Conservation (phyloP, 139 green algal species). For the Micractinium sp. region DNA sequence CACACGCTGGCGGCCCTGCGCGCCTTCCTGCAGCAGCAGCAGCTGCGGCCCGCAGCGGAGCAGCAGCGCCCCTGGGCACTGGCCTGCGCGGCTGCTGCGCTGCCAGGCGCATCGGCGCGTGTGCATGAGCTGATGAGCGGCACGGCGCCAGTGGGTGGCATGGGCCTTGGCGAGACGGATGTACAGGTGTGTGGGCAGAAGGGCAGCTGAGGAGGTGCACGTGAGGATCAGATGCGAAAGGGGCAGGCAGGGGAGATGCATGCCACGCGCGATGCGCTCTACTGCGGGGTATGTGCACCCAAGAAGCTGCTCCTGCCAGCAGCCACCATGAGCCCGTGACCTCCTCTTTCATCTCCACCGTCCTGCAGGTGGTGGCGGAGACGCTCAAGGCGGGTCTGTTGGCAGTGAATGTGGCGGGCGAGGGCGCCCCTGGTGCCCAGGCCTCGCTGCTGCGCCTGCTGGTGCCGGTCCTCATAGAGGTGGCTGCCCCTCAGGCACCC, state of each 20-base stretch:
- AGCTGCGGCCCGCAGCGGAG: neutral
- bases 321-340: too few relatives aligned
- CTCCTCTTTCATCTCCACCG: too few relatives aligned
- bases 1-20: neutral
- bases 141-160: neutral
- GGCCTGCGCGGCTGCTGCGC: slow-evolving; percentile 13
- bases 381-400: slow-evolving; percentile 64
- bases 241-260: too few relatives aligned
- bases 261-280: too few relatives aligned
- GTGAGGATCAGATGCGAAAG: too few relatives aligned
- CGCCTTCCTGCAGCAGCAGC: slow-evolving; percentile 27
- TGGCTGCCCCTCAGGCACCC: slow-evolving; percentile 27
- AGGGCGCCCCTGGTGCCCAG: slow-evolving; percentile 10
- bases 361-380: slow-evolving; percentile 51
- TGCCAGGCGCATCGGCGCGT: slow-evolving; percentile 5
- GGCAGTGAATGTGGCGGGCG: slow-evolving; percentile 37
- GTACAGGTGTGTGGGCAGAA: slow-evolving; percentile 24
- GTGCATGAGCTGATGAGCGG: slow-evolving; percentile 27
- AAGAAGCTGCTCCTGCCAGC: too few relatives aligned
- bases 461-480: slow-evolving; percentile 60
- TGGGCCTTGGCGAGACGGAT: neutral
- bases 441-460: slow-evolving; percentile 47
- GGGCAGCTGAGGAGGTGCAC: neutral
- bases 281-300: too few relatives aligned
- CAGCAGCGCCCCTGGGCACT: slow-evolving; percentile 16